These are phyloP conservation scores for Acer saccharum DNA, from an alignment of 345 rosid genomes.

Conservation along the genomic window DNA sequence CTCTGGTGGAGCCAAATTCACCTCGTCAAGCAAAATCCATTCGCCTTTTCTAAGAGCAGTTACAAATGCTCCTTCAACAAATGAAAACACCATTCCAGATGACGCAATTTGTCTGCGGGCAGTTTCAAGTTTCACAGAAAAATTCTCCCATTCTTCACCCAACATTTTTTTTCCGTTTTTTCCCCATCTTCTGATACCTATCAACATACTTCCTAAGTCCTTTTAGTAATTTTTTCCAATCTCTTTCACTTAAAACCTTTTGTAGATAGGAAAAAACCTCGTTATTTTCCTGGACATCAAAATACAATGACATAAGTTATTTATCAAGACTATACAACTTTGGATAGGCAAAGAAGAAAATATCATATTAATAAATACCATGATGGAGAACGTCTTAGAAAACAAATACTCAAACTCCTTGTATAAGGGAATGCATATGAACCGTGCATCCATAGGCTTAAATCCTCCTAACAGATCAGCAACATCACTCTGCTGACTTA, in stretches of 20 bases:
- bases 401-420: slow-evolving; percentile 71
- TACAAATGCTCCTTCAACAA: slow-evolving; percentile 96
- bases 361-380: slow-evolving; percentile 42
- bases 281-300: slow-evolving; percentile 50
- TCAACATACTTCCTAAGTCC: slow-evolving; percentile 48
- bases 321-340: slow-evolving; percentile 13
- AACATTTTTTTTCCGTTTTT: slow-evolving; percentile 73
- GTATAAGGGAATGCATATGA: slow-evolving; percentile 65
- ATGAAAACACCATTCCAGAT: slow-evolving; percentile 85
- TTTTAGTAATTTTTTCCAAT: slow-evolving; percentile 58
- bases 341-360: neutral
- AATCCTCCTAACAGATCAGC: slow-evolving; percentile 95
- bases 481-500: slow-evolving; percentile 97
- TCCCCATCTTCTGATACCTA: slow-evolving; percentile 21
- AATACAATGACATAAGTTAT: slow-evolving; percentile 28
- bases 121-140: slow-evolving; percentile 56
- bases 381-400: slow-evolving; percentile 43
- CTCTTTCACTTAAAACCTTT: slow-evolving; percentile 43
- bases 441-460: slow-evolving; percentile 82
- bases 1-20: slow-evolving; percentile 95
- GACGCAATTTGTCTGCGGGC: slow-evolving; percentile 59
- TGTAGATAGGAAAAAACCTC: slow-evolving; percentile 43
- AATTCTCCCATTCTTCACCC: slow-evolving; percentile 54
- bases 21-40: slow-evolving; percentile 98
- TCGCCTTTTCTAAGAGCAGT: slow-evolving; percentile 85